phyloP scores from a whole-genome alignment of 805 yeast species.

The Suhomyces kilbournensis region DNA sequence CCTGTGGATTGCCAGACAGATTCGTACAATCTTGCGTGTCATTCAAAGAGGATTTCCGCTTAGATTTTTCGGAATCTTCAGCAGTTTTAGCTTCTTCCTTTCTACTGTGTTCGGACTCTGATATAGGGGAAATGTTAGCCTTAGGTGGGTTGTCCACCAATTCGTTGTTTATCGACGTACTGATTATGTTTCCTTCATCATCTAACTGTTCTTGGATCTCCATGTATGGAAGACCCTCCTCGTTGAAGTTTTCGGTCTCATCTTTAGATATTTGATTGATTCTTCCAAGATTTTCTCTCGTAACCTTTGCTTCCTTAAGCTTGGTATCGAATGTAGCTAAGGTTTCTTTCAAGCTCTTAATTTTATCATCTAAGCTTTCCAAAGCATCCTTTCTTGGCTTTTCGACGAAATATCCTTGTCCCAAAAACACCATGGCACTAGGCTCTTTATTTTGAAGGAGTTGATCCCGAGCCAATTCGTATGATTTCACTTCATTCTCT shows the following conservation, averaged over 20 bases:
- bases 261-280: slow-evolving; percentile 11
- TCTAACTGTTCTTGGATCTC: slow-evolving; percentile 79
- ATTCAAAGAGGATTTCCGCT: neutral
- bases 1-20: neutral
- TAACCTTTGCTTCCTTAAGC: slow-evolving; percentile 37
- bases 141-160: neutral
- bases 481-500: slow-evolving; percentile 5
- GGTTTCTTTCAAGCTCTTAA: slow-evolving; percentile 32
- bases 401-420: slow-evolving; percentile 42
- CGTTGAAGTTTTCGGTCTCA: slow-evolving; percentile 21
- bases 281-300: slow-evolving; percentile 24
- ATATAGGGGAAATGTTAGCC: neutral
- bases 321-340: slow-evolving; percentile 38
- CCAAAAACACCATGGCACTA: slow-evolving; percentile 29
- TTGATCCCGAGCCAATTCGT: slow-evolving; percentile 1
- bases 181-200: slow-evolving; percentile 71
- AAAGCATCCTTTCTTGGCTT: slow-evolving; percentile 27
- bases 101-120: neutral
- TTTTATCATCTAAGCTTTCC: slow-evolving; percentile 23
- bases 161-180: slow-evolving; percentile 24
- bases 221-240: slow-evolving; percentile 62
- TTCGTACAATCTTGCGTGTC: neutral
- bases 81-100: neutral
- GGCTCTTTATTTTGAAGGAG: neutral
- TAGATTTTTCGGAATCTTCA: neutral